Evolutionary conservation across 495 filamentous ascomycete genomes (phyloP).

Genomic region (Clavariopsis aquatica): DNA sequence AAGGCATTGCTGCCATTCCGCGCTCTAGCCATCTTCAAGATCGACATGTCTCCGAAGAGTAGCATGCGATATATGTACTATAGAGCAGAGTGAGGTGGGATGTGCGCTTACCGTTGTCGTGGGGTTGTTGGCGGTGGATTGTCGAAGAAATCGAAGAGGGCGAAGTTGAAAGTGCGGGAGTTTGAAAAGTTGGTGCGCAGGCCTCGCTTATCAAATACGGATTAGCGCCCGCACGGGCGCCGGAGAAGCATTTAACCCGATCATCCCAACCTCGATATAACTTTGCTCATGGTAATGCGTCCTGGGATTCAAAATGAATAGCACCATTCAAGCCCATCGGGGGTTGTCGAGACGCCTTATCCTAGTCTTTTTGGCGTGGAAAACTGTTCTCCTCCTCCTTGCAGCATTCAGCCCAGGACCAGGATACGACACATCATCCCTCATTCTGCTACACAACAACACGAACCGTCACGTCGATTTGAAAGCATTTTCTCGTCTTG

Average conservation of each 20-base stretch:
- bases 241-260: neutral
- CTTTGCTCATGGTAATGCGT: neutral
- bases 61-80: conserved; percentile 27
- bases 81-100: conserved; percentile 8
- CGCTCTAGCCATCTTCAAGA: conserved; percentile 84
- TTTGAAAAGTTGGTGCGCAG: neutral
- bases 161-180: neutral
- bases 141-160: conserved; percentile 14
- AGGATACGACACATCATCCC: conserved; percentile 88
- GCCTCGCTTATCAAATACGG: conserved; percentile 6
- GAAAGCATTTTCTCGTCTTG: neutral
- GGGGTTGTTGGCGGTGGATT: conserved; percentile 25
- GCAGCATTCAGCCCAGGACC: conserved; percentile 64
- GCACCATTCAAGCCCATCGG: no score
- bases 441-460: conserved; percentile 50
- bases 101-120: conserved; percentile 21
- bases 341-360: conserved; percentile 8
- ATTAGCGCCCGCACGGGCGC: neutral
- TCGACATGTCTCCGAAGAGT: conserved; percentile 53
- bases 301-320: neutral
- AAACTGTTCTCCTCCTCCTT: conserved; percentile 66
- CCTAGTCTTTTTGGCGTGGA: conserved; percentile 58
- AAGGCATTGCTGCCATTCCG: conserved; percentile 61
- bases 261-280: neutral
- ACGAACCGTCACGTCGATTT: neutral